These are phyloP conservation scores for Besnoitia besnoiti DNA, from an alignment of 169 alveolate species.

Conservation along the genomic window DNA sequence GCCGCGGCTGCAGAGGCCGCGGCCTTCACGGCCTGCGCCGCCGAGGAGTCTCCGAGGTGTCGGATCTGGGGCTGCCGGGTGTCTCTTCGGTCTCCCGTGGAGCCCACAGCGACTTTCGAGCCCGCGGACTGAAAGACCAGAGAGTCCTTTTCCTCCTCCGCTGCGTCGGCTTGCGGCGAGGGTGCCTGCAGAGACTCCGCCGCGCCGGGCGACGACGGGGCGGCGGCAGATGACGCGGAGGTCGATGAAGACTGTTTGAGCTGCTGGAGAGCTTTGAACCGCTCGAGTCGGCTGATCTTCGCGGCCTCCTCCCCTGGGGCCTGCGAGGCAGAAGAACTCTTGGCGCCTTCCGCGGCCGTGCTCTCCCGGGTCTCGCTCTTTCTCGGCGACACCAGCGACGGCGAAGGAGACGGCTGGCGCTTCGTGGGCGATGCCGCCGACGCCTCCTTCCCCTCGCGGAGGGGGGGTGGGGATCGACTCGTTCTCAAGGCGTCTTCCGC, in stretches of 20 bases:
- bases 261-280: slow-evolving; percentile 58
- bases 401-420: background rate
- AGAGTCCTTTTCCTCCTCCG: slow-evolving; percentile 31
- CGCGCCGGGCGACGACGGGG: background rate
- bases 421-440: background rate
- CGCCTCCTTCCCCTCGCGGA: background rate
- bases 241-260: slow-evolving; percentile 39
- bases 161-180: background rate
- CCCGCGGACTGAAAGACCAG: slow-evolving; percentile 25
- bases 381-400: background rate
- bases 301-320: background rate
- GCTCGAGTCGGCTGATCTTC: slow-evolving; percentile 60
- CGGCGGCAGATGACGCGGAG: too few relatives aligned
- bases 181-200: background rate
- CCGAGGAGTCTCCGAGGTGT: slow-evolving; percentile 11
- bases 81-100: slow-evolving; percentile 32
- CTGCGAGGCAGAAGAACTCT: background rate
- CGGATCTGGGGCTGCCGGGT: background rate
- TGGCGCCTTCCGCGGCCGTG: background rate
- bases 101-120: slow-evolving; percentile 42
- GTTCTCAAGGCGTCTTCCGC: background rate
- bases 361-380: background rate
- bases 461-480: too few relatives aligned
- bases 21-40: slow-evolving; percentile 6
- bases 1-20: slow-evolving; percentile 60